Evolutionary conservation across 371 early-diverging fungal genomes (phyloP).

Genomic region (Lichtheimia ornata): DNA sequence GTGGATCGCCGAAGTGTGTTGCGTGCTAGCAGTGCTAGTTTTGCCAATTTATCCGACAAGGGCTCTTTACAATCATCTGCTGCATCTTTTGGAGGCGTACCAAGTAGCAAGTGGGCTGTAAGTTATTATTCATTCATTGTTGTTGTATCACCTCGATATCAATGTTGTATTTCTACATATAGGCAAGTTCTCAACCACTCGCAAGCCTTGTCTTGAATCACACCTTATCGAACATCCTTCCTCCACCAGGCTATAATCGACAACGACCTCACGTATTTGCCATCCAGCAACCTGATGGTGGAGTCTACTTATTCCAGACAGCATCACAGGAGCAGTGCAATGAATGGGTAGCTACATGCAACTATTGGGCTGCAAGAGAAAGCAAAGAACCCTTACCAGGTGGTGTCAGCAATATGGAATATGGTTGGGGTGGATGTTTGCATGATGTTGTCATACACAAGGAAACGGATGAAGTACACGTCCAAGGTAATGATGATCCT

Average conservation of each 20-base stretch:
- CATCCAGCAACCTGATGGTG: slow-evolving; percentile 79
- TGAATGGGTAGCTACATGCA: slow-evolving; percentile 88
- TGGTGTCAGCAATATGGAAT: slow-evolving; percentile 85
- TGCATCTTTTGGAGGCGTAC: slow-evolving; percentile 18
- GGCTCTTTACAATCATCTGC: background rate
- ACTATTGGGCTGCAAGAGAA: slow-evolving; percentile 91
- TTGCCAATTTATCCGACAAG: slow-evolving; percentile 47
- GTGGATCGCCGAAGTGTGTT: slow-evolving; percentile 34
- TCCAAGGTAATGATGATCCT: slow-evolving; percentile 24
- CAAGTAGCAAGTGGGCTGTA: slow-evolving; percentile 31
- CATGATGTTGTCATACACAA: slow-evolving; percentile 35
- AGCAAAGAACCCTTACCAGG: slow-evolving; percentile 86
- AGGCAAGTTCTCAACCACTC: slow-evolving; percentile 28
- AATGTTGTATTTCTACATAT: slow-evolving; percentile 9
- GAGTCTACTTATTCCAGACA: slow-evolving; percentile 84
- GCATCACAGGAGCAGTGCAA: slow-evolving; percentile 61
- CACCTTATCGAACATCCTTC: slow-evolving; percentile 79
- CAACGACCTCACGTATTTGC: slow-evolving; percentile 86
- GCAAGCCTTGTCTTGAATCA: slow-evolving; percentile 76
- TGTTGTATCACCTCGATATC: slow-evolving; percentile 23
- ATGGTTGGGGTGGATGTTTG: slow-evolving; percentile 84
- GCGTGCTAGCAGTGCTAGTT: slow-evolving; percentile 28
- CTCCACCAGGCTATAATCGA: slow-evolving; percentile 81
- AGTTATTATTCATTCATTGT: slow-evolving; percentile 17
- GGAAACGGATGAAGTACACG: slow-evolving; percentile 38